These are phyloP conservation scores for Calonectria pseudoreteaudii DNA, from an alignment of 2,329 filamentous ascomycete genomes.

Conservation along the genomic window DNA sequence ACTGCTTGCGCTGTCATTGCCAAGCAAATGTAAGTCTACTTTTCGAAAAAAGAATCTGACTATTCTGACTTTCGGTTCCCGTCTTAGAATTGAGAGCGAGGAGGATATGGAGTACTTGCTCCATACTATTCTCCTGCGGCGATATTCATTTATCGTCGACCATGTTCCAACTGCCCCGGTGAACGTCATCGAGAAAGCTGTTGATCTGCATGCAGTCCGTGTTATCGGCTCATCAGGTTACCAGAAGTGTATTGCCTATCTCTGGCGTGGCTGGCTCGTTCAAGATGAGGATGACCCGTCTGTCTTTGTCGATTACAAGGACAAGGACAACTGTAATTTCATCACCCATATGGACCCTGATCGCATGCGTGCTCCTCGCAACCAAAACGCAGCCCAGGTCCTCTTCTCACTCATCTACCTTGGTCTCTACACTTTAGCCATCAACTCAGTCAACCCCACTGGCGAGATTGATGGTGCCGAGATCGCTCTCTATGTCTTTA, in stretches of 20 bases:
- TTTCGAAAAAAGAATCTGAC: no score
- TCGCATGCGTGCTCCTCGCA: conserved; percentile 90
- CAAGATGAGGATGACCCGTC: conserved; percentile 92
- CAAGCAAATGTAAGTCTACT: conserved; percentile 72
- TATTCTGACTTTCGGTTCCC: not conserved
- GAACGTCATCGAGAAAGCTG: conserved; percentile 93
- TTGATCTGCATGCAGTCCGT: conserved; percentile 88
- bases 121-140: conserved; percentile 84
- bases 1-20: conserved; percentile 91
- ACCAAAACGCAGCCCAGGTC: conserved; percentile 92
- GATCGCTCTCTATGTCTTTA: conserved; percentile 89
- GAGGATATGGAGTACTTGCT: conserved; percentile 83
- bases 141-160: conserved; percentile 85
- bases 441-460: conserved; percentile 90
- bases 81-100: conserved; percentile 84
- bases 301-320: conserved; percentile 88
- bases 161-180: conserved; percentile 78
- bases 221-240: conserved; percentile 95
- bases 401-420: conserved; percentile 87
- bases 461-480: conserved; percentile 90
- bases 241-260: conserved; percentile 91
- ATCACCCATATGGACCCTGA: conserved; percentile 90
- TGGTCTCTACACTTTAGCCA: conserved; percentile 86
- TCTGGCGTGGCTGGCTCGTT: conserved; percentile 97
- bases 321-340: conserved; percentile 83